A percentile compares a stretch with the other conserved stretches of the same genome.
Conservation (phyloP, 106 monocot genomes). For the Platanthera zijinensis region DNA sequence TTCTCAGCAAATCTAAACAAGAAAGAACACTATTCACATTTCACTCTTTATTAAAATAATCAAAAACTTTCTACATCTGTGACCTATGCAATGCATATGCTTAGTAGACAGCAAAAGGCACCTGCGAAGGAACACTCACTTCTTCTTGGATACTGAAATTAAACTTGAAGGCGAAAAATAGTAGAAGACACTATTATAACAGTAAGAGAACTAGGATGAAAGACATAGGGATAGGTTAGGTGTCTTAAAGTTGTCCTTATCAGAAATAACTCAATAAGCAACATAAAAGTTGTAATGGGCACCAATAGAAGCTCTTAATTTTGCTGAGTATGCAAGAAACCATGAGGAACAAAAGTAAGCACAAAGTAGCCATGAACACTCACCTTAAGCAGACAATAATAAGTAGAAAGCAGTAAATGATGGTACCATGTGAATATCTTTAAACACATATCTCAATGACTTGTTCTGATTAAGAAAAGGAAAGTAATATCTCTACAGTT, state of each 20-base stretch:
- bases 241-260: background rate
- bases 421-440: background rate
- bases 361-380: background rate
- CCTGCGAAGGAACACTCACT: background rate
- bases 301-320: background rate
- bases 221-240: background rate
- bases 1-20: constrained; percentile 4
- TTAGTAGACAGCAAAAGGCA: background rate
- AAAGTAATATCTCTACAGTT: background rate
- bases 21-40: background rate
- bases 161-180: background rate
- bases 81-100: background rate
- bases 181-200: background rate
- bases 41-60: background rate
- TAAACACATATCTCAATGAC: background rate
- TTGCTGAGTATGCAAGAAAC: background rate
- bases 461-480: background rate
- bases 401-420: background rate
- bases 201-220: background rate
- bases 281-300: too few species aligned
- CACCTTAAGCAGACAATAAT: background rate
- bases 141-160: background rate
- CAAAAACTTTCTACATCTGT: background rate
- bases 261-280: background rate
- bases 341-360: background rate